phyloP scores from a whole-genome alignment of 2,329 filamentous ascomycete genomes.

The Aspergillus japonicus region DNA sequence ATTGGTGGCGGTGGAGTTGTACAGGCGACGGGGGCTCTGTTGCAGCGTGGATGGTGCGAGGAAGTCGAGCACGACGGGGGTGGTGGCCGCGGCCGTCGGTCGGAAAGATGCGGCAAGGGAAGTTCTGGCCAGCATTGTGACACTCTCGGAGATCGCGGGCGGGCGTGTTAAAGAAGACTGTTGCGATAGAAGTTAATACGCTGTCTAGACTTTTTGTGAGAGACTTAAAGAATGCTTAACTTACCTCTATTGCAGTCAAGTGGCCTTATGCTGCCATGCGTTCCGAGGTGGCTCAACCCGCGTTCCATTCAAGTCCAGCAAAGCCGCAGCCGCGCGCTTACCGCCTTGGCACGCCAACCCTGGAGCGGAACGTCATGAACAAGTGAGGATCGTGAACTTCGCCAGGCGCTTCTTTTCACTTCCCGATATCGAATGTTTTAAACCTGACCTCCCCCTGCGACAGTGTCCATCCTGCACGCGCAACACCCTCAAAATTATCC shows the following conservation, averaged over 20 bases:
- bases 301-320: background rate
- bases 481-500: conserved; percentile 10
- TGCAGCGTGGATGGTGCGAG: conserved; percentile 33
- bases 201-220: background rate
- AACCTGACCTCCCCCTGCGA: background rate
- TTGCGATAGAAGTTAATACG: background rate
- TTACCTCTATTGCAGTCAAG: too few relatives aligned
- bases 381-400: conserved; percentile 14
- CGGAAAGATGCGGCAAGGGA: conserved; percentile 16
- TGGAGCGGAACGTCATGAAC: conserved; percentile 32
- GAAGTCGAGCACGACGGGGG: conserved; percentile 36
- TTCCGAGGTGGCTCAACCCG: conserved; percentile 15
- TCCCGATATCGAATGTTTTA: conserved; percentile 11
- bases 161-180: background rate
- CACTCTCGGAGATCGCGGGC: background rate
- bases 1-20: conserved; percentile 27
- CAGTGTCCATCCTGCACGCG: conserved; percentile 9
- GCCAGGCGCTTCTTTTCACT: conserved; percentile 20
- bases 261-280: background rate
- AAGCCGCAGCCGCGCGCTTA: conserved; percentile 32
- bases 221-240: background rate
- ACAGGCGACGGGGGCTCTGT: conserved; percentile 18
- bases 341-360: conserved; percentile 28
- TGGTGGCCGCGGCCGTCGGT: conserved; percentile 13
- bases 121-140: conserved; percentile 24